phyloP scores from a whole-genome alignment of 768 basidiomycete genomes.

The Lactarius akahatsu region DNA sequence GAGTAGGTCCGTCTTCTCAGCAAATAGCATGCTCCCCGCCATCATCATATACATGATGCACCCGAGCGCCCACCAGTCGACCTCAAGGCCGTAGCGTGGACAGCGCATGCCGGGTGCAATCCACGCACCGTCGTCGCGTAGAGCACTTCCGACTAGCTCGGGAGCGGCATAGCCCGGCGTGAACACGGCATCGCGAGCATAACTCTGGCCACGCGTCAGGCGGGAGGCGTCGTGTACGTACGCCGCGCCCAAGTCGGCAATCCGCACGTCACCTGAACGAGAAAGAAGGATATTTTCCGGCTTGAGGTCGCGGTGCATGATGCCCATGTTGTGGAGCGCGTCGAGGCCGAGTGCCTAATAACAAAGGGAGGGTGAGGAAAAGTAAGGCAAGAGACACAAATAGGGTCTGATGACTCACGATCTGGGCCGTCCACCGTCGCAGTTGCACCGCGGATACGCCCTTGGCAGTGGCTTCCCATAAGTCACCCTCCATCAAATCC shows the following conservation, averaged over 20 bases:
- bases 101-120: slow-evolving; percentile 16
- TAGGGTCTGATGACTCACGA: slow-evolving; percentile 13
- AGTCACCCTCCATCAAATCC: slow-evolving; percentile 30
- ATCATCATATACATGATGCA: slow-evolving; percentile 29
- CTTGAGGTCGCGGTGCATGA: slow-evolving; percentile 31
- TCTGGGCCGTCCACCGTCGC: slow-evolving; percentile 28
- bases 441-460: slow-evolving; percentile 12
- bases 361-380: not conserved
- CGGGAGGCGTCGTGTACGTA: slow-evolving; percentile 25
- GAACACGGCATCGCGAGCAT: slow-evolving; percentile 26
- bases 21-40: slow-evolving; percentile 25
- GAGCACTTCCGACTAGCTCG: slow-evolving; percentile 22
- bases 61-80: slow-evolving; percentile 31
- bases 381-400: not conserved
- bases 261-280: slow-evolving; percentile 26
- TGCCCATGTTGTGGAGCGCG: slow-evolving; percentile 29
- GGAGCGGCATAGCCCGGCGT: slow-evolving; percentile 28
- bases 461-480: slow-evolving; percentile 24
- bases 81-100: slow-evolving; percentile 26
- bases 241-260: slow-evolving; percentile 29
- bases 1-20: slow-evolving; percentile 24
- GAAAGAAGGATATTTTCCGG: slow-evolving; percentile 30
- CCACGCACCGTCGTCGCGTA: slow-evolving; percentile 24
- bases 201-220: slow-evolving; percentile 23
- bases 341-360: slow-evolving; percentile 26